Evolutionary conservation across 2,329 filamentous ascomycete genomes (phyloP).

Genomic region (Hansfordia pulvinata): DNA sequence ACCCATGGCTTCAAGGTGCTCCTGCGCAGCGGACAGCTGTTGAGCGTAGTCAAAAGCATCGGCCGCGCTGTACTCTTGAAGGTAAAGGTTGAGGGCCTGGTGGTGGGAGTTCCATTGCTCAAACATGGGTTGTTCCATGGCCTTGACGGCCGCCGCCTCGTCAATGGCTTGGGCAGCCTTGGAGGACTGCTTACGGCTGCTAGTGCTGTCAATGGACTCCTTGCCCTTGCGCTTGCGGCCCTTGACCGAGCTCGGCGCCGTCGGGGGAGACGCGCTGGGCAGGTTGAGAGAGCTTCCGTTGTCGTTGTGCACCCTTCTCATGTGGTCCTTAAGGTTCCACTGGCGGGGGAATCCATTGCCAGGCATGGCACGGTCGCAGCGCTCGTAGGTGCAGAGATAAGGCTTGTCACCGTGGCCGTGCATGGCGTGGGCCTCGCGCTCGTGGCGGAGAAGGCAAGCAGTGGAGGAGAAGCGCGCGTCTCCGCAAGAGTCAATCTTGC

Average conservation of each 20-base stretch:
- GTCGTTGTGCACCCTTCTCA: slow-evolving; percentile 82
- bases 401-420: slow-evolving; percentile 91
- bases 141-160: slow-evolving; percentile 18
- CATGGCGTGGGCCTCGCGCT: slow-evolving; percentile 90
- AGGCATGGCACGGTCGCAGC: slow-evolving; percentile 69
- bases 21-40: slow-evolving; percentile 36
- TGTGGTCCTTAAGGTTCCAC: slow-evolving; percentile 95
- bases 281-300: slow-evolving; percentile 23
- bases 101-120: slow-evolving; percentile 50
- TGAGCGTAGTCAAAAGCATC: slow-evolving; percentile 38
- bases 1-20: slow-evolving; percentile 35
- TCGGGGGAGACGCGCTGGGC: slow-evolving; percentile 24
- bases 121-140: slow-evolving; percentile 26
- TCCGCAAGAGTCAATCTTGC: slow-evolving; percentile 74
- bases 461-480: slow-evolving; percentile 89
- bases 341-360: slow-evolving; percentile 88
- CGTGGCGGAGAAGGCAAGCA: slow-evolving; percentile 84
- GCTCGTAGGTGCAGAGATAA: slow-evolving; percentile 75
- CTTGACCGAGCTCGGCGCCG: slow-evolving; percentile 26
- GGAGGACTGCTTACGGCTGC: slow-evolving; percentile 34
- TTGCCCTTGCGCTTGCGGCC: slow-evolving; percentile 43
- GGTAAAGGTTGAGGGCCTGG: slow-evolving; percentile 46
- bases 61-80: slow-evolving; percentile 33
- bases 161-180: slow-evolving; percentile 21
- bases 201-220: slow-evolving; percentile 27